Evolutionary conservation across 1,139 yeast species (phyloP), one percentile per base, ranked within the genome.

Genomic region (Saccharomyces pastorianus): DNA sequence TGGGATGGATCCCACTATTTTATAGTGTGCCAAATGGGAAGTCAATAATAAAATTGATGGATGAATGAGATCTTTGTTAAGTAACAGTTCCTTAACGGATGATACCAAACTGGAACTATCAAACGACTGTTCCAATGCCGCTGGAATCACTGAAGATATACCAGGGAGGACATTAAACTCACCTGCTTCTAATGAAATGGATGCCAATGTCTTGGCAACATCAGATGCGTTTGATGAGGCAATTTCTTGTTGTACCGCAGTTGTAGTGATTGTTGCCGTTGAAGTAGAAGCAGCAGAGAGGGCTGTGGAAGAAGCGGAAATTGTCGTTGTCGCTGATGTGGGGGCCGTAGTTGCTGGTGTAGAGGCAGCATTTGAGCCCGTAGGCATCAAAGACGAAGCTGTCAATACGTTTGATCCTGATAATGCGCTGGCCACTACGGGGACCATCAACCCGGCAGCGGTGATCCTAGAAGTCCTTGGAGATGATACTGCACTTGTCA

Each of bases 1-100:
- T 29, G 88, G 84, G 13, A 84, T 87, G 0, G 97, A 89, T 0
- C 99, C 99, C 23, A 91, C 95, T 49, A 91, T 81, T 61, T 84
- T 82, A 69, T 89, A 91, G 49, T 89, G 83, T 9, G 96, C 86
- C 61, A 85, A 84, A 64, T 88, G 87, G 60, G 89, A 80, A 1
- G 96, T 85, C 58, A 95, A 76, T 23, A 90, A 77, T 52, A 90
- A 75, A 48, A 93, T 83, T 1, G 88, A 82, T 0, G 98, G 98
- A 71, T 95, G 99, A 23, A 93, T 89, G 53, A 88, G 82, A 58
- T 83, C 67, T 51, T 62, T 66, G 50, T 67, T 67, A 6, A 66
- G 51, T 25, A 69, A 53, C 56, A 69, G 52, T 53, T 69, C 72
- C 50, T 68, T 69, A 17, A 68, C 62, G 6, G 65, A 59, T 3